Evolutionary conservation across 2,329 filamentous ascomycete species (phyloP), one percentile per base, ranked within the genome.

Genomic region (Fusarium sp.): DNA sequence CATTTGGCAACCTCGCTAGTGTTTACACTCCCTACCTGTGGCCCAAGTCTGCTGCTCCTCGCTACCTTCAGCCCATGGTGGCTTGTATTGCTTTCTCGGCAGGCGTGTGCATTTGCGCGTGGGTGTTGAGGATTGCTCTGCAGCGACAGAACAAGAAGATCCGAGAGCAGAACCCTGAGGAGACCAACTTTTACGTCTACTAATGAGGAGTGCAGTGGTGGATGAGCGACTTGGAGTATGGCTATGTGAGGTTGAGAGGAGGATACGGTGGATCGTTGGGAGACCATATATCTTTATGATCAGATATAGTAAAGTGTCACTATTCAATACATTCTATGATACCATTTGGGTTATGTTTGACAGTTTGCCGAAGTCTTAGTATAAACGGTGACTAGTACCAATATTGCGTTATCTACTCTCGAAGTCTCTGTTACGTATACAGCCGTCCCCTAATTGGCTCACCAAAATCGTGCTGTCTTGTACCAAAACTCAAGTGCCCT

Each of bases 131-230:
- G 65, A 56, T 79, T 13, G 77, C 79, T 65, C 71, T 86, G 58
- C 79, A 79, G 67, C 75, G 80, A 22, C 75, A 78, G 45, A 86
- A 86, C 69, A 79, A 77, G 66, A 82, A 82, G 77, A 76, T 79
- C 11, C 66, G 72, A 20, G 65, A 66, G 36, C 59, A 63, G 4
- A 75, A 81, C 20, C 70, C 74, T 1, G 64, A 74, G 10, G 73
- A 73, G 5, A 74, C 72, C 20, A 79, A 80, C 47, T 79, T 81
- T 20, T 81, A 80, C 29, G 79, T 79, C 2, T 81, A 81, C 66
- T 81, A 68, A 66, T 13, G 18, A 22, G 25, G 6, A 16, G 25
- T n/a, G 8, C 2, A 7, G 6, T 38, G 16, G 31, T 25, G 9
- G 7, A 11, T 38, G 8, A 38, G 22, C 9, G 16, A n/a, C 6